Conservation (phyloP, 1,284 basidiomycete genomes). For the Sanghuangporus sanghuang region DNA sequence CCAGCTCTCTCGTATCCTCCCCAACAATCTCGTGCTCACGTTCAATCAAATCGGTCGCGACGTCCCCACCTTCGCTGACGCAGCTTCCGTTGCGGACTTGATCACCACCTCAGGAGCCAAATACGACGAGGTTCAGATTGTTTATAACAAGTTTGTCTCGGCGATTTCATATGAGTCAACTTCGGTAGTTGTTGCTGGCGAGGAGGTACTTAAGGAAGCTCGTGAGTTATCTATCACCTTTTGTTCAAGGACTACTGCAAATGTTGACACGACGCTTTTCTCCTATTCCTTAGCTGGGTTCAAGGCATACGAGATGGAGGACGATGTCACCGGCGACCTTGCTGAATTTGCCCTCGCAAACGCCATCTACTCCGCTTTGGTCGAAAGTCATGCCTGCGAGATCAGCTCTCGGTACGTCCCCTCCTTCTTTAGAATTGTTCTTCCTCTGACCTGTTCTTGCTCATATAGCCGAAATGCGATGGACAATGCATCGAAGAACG, state of each 20-base stretch:
- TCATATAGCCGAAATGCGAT: constrained; percentile 86
- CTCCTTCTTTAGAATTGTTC: constrained; percentile 10
- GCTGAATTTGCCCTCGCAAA: constrained; percentile 97
- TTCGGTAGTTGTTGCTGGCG: constrained; percentile 75
- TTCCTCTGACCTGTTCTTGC: constrained; percentile 15
- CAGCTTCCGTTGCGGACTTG: constrained; percentile 89
- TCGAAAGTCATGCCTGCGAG: constrained; percentile 96
- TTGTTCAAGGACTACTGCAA: background rate
- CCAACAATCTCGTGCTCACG: constrained; percentile 73
- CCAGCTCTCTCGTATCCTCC: constrained; percentile 73
- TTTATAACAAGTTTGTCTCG: constrained; percentile 96
- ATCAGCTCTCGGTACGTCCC: constrained; percentile 71
- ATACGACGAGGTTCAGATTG: constrained; percentile 85
- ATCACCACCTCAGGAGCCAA: constrained; percentile 83
- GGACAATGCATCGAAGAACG: constrained; percentile 99
- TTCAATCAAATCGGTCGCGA: constrained; percentile 99
- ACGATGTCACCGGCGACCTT: constrained; percentile 91
- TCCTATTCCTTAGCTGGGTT: constrained; percentile 59
- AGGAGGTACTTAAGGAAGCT: constrained; percentile 73
- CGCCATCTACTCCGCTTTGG: constrained; percentile 91
- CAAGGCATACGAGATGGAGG: constrained; percentile 93
- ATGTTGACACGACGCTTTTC: too few relatives aligned
- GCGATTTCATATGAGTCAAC: constrained; percentile 89
- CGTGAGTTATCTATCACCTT: constrained; percentile 36
- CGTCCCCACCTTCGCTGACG: constrained; percentile 96